These are phyloP conservation scores for Scleroderma bovista DNA, from an alignment of 768 basidiomycete genomes.

Conservation along the genomic window DNA sequence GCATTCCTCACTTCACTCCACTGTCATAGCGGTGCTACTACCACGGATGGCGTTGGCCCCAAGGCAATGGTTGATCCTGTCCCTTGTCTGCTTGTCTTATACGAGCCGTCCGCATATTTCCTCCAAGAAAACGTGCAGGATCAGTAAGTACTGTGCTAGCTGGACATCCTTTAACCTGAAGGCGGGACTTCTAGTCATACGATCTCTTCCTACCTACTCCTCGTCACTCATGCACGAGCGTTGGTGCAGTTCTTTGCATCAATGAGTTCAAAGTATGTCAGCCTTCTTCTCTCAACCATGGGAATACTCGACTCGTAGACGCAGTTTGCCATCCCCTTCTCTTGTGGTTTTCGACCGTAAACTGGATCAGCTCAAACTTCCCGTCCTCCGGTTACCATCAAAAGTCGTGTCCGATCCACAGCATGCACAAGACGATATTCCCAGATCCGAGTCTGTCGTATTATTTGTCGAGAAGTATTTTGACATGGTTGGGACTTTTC, in stretches of 20 bases:
- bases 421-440: conserved; percentile 14
- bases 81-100: conserved; percentile 53
- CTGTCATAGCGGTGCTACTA: conserved; percentile 16
- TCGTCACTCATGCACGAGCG: conserved; percentile 44
- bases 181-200: conserved; percentile 14
- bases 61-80: conserved; percentile 33
- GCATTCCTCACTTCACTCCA: conserved; percentile 48
- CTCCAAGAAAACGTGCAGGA: conserved; percentile 16
- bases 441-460: conserved; percentile 32
- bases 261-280: conserved; percentile 16
- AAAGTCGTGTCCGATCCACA: conserved; percentile 9
- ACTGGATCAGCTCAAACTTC: conserved; percentile 45
- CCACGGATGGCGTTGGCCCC: conserved; percentile 17
- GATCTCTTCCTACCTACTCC: conserved; percentile 46
- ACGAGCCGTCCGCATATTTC: conserved; percentile 58
- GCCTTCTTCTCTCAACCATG: conserved; percentile 2
- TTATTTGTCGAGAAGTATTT: conserved; percentile 49
- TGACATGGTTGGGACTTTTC: conserved; percentile 43
- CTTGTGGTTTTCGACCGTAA: conserved; percentile 59
- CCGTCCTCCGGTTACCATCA: conserved; percentile 34
- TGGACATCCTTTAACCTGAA: neutral
- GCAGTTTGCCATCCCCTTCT: conserved; percentile 20
- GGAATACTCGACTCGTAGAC: neutral
- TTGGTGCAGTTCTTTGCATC: conserved; percentile 32
- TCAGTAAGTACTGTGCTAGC: conserved; percentile 13